Base-by-base conservation (phyloP, 148 eudicot genomes). In the Hydrangea macrophylla region DNA sequence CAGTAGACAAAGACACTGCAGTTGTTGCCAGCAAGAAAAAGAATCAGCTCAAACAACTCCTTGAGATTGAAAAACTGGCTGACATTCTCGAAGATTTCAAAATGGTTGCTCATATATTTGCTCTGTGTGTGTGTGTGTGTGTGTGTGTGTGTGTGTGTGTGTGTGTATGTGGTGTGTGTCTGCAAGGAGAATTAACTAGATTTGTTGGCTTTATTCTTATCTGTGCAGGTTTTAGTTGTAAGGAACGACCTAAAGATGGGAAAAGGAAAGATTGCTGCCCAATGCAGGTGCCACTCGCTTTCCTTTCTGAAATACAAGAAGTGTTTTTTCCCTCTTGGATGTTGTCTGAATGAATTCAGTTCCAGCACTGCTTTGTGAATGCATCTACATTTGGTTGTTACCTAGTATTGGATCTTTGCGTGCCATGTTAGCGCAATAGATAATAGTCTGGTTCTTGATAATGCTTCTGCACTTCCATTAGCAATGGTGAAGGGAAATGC, bases 161-260 rank as follows among this genome's bases (percentile, higher is more conserved):
- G 23, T 15, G 0, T 31, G 40, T 11, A 44, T 35, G 15, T 35
- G 7, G 31, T 11, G 7, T 27, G 57, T 24, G 9, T 28, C 27
- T 9, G 11, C 31, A 24, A 26, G 42, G 31, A 58, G 55, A 45
- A 58, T 15, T 58, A 33, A 58, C 39, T 58, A 11, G 13, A 28
- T 42, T n/a, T n/a, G 23, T 50, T 35, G 59, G 53, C 69, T 26
- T 45, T 26, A 50, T 73, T 36, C 59, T 9, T 44, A 42, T 23
- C 70, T 65, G 12, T 63, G 64, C 65, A 93, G 98, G 98, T 94
- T 76, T 82, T 91, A 87, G 99, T 94, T 64, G 99, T 94, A 73
- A 84, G 99, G 75, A 94, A 94, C 82, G 99, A 94, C 79, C 76
- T 94, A 72, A 94, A 94, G 88, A 94, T 94, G 99, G 99, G 99